These are phyloP conservation scores for Blastobotrys proliferans DNA, from an alignment of 1,139 yeast genomes.

Conservation along the genomic window DNA sequence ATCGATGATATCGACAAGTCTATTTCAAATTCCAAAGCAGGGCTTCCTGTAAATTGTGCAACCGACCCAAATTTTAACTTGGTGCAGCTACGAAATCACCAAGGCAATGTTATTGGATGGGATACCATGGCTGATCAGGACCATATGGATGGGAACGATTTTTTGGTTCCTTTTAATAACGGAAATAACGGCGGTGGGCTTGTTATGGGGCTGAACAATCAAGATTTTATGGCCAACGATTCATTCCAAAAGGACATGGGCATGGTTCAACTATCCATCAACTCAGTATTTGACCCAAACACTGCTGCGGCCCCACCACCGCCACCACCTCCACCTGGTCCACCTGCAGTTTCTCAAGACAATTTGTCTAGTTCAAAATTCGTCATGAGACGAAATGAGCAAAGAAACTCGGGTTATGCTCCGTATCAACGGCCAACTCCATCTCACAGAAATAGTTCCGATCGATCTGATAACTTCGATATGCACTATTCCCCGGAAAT, in stretches of 20 bases:
- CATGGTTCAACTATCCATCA: no score
- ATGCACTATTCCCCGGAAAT: conserved; percentile 8
- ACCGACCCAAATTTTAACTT: conserved; percentile 26
- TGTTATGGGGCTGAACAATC: neutral
- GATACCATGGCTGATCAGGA: conserved; percentile 18
- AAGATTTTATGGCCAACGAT: neutral
- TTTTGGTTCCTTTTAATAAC: neutral
- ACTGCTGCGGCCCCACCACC: neutral
- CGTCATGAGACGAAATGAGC: conserved; percentile 13
- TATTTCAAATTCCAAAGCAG: conserved; percentile 7
- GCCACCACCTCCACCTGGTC: neutral
- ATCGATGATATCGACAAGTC: conserved; percentile 7
- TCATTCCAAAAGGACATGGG: neutral
- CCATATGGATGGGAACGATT: conserved; percentile 4
- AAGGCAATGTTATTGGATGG: conserved; percentile 29
- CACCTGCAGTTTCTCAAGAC: neutral
- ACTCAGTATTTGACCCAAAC: neutral
- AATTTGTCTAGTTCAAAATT: conserved; percentile 5
- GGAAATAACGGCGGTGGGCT: neutral
- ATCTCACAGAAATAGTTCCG: neutral
- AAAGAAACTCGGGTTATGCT: neutral
- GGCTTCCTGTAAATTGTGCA: conserved; percentile 28
- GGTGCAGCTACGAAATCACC: conserved; percentile 23
- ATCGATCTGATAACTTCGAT: conserved; percentile 5
- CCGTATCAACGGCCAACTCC: conserved; percentile 8